Base-by-base conservation (phyloP, 1,284 basidiomycete species). In the Ustilago vetiveriae region DNA sequence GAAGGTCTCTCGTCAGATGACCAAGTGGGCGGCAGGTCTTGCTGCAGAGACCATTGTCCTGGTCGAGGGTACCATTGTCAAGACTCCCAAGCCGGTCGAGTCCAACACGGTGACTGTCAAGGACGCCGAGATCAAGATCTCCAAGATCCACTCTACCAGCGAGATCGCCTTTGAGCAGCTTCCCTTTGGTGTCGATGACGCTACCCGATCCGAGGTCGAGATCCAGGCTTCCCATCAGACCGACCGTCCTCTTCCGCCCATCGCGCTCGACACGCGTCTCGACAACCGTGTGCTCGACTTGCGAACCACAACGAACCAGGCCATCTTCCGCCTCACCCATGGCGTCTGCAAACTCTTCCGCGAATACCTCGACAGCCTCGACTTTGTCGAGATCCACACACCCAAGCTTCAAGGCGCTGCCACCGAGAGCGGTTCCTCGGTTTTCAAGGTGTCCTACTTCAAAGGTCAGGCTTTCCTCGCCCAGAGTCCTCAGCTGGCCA, bases 361-460 rank as follows among this genome's bases (percentile, higher is more conserved):
- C 44, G 87, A 91, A 60, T 92, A 88, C 84, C 86, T 99, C 58
- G 88, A 89, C 75, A 83, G 82, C 32, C 84, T 90, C 55, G 89
- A 89, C 29, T 96, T 96, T 82, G 88, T 89, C 52, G 95, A 98
- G 84, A 98, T 99, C 68, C 96, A 98, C 84, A 93, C 92, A 64
- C 95, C 96, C 16, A 99, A 98, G 84, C 87, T 99, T 7, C 94
- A 98, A 83, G 94, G 92, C 42, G 91, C 95, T 24, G 95, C 96
- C 6, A 98, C 96, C 7, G 96, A 98, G 84, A 92, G 90, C 30
- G 96, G 96, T 13, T 92, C 96, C 17, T 92, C 90, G 30, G 96
- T 99, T 35, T 99, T 99, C 87, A 94, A 94, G 86, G 93, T 99
- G 48, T 88, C 88, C 79, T 99, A 99, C 84, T 99, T 98, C 85